Conservation (phyloP, 805 yeast species). For the Candida michaelii region DNA sequence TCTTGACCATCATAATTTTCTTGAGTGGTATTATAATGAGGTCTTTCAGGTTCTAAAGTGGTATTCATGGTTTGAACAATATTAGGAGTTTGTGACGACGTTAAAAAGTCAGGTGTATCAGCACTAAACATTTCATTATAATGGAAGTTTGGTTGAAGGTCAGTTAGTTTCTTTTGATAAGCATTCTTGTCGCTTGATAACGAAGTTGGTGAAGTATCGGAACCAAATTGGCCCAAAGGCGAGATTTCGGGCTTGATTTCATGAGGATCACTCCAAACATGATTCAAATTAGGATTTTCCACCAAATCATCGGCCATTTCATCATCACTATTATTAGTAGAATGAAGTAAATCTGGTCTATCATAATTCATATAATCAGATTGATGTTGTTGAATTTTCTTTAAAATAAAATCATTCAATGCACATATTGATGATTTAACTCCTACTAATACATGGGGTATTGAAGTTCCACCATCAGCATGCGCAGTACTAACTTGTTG, state of each 20-base stretch:
- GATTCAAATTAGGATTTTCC: conserved; percentile 3
- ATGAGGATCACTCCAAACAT: conserved; percentile 12
- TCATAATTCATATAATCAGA: conserved; percentile 13
- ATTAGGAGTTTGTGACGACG: conserved; percentile 18
- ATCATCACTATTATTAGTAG: conserved; percentile 12
- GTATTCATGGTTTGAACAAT: conserved; percentile 9
- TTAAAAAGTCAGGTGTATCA: conserved; percentile 24
- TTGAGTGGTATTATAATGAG: conserved; percentile 9
- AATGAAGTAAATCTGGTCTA: background rate
- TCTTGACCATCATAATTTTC: conserved; percentile 12
- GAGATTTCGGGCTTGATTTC: conserved; percentile 16
- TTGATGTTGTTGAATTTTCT: conserved; percentile 27
- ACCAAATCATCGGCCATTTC: conserved; percentile 12
- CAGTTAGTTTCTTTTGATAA: conserved; percentile 6
- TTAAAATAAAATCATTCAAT: conserved; percentile 54
- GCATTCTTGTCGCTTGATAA: conserved; percentile 11
- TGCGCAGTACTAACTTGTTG: conserved; percentile 75
- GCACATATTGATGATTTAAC: conserved; percentile 48
- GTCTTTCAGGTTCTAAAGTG: conserved; percentile 5
- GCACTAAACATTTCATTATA: conserved; percentile 22
- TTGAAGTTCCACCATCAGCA: conserved; percentile 52
- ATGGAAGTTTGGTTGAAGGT: conserved; percentile 14
- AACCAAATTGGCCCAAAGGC: conserved; percentile 20
- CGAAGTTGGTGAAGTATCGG: conserved; percentile 21
- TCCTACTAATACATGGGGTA: conserved; percentile 72